Base-by-base conservation (phyloP, 306 rosid species). In the peach (Prunus persica) region DNA sequence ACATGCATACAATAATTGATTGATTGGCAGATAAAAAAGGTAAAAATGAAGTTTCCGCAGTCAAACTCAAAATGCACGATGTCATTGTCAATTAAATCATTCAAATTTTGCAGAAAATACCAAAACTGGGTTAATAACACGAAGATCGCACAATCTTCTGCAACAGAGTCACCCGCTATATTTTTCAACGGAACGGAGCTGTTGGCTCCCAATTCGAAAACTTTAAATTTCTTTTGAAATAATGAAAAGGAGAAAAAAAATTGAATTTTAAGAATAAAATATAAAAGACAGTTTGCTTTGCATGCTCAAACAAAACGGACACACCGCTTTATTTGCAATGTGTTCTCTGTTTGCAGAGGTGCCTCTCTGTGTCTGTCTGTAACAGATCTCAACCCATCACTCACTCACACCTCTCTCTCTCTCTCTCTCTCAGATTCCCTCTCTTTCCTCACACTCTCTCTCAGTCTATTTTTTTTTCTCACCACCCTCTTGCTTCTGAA, bases 291-390 rank as follows among this genome's bases (percentile, higher is more conserved):
- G 41, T 11, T 15, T 13, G 28, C 30, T 77, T 63, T 89, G 93
- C 94, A 90, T 87, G 93, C 82, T 87, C 46, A 69, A 61, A 78
- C 75, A 52, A 82, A 89, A 83, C 84, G 87, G 91, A 83, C 87
- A 84, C 88, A 89, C 90, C 91, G 88, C 87, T 88, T 85, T 83
- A 47, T 77, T 85, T 83, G 90, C 88, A 61, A 75, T 65, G 78
- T 74, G 89, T 80, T 74, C 82, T 84, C 78, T 78, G 85, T 73
- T 78, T 66, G 55, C 82, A 88, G 88, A 75, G 79, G 57, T 65
- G 76, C 43, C 54, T 83, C 80, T 81, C 74, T 77, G 82, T 47
- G 63, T 78, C 76, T 79, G 89, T 74, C 88, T 79, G 61, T 82
- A 88, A 87, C 93, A 87, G 98, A 89, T 91, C 97, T 86, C 80